phyloP scores from a whole-genome alignment of 352 stramenopile genomes.

The Peronosclerospora sorghi region DNA sequence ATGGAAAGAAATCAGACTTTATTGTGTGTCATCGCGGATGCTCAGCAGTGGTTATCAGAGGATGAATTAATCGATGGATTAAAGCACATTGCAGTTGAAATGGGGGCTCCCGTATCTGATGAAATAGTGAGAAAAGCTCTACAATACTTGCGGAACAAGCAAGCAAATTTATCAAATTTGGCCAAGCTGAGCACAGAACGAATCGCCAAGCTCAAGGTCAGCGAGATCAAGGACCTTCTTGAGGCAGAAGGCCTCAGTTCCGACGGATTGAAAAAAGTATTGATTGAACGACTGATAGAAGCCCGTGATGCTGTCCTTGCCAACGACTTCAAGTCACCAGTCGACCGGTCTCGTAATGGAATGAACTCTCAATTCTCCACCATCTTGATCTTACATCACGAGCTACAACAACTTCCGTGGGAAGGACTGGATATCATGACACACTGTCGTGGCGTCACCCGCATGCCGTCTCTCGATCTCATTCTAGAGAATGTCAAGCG shows the following conservation, averaged over 20 bases:
- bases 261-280: slow-evolving; percentile 39
- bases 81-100: slow-evolving; percentile 23
- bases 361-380: slow-evolving; percentile 11
- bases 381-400: slow-evolving; percentile 56
- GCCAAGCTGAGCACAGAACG: slow-evolving; percentile 17
- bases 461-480: slow-evolving; percentile 67
- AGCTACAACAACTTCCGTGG: slow-evolving; percentile 70
- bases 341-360: not conserved
- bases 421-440: slow-evolving; percentile 58
- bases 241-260: slow-evolving; percentile 17
- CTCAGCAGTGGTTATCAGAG: slow-evolving; percentile 26
- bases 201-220: slow-evolving; percentile 33
- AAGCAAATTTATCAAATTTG: slow-evolving; percentile 6
- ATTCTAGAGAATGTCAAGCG: slow-evolving; percentile 27
- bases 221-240: slow-evolving; percentile 32
- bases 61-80: slow-evolving; percentile 31
- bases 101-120: slow-evolving; percentile 12
- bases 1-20: slow-evolving; percentile 16
- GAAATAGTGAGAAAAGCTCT: slow-evolving; percentile 12
- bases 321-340: not conserved
- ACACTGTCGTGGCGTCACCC: slow-evolving; percentile 31
- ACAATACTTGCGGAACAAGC: slow-evolving; percentile 8
- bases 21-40: slow-evolving; percentile 24
- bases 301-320: slow-evolving; percentile 19
- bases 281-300: slow-evolving; percentile 28